These are phyloP conservation scores for Lotus japonicus DNA, from an alignment of 306 rosid species.

Conservation along the genomic window DNA sequence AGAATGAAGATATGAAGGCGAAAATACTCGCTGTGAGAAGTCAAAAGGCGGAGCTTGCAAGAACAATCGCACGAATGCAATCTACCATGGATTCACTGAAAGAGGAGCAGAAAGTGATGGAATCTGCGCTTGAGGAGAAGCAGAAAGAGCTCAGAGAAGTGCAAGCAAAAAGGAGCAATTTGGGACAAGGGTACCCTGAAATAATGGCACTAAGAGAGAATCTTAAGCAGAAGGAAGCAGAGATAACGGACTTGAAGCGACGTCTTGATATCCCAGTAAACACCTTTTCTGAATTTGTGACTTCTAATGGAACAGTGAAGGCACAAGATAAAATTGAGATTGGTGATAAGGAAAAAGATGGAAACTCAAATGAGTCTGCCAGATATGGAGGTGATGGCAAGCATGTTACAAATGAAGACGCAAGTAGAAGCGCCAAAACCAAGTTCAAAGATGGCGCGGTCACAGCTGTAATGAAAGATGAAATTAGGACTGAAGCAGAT, in stretches of 20 bases:
- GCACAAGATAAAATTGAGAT: slow-evolving; percentile 13
- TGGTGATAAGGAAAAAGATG: slow-evolving; percentile 11
- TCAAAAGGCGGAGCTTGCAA: slow-evolving; percentile 70
- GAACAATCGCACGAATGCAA: slow-evolving; percentile 54
- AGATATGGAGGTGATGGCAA: slow-evolving; percentile 3
- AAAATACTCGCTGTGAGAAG: slow-evolving; percentile 44
- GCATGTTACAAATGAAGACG: slow-evolving; percentile 12
- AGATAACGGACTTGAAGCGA: slow-evolving; percentile 50
- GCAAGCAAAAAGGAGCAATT: slow-evolving; percentile 16
- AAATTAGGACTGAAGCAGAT: background rate
- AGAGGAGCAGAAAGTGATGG: slow-evolving; percentile 67
- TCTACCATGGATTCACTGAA: slow-evolving; percentile 61
- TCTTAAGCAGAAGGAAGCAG: slow-evolving; percentile 59
- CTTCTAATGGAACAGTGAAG: slow-evolving; percentile 18
- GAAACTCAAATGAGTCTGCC: background rate
- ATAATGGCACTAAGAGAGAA: slow-evolving; percentile 32
- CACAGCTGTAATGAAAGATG: slow-evolving; percentile 13
- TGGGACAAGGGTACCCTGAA: slow-evolving; percentile 22
- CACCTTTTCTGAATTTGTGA: slow-evolving; percentile 14
- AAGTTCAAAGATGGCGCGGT: slow-evolving; percentile 8
- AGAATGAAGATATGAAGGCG: slow-evolving; percentile 58
- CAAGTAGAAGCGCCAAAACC: slow-evolving; percentile 12
- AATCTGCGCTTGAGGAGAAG: slow-evolving; percentile 53
- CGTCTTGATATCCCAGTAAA: slow-evolving; percentile 27
- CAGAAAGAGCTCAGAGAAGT: slow-evolving; percentile 53